Percentiles rank a stretch among this genome's conserved stretches.
phyloP scores from a whole-genome alignment of 139 green algal species.

The Edaphochlamys debaryana region DNA sequence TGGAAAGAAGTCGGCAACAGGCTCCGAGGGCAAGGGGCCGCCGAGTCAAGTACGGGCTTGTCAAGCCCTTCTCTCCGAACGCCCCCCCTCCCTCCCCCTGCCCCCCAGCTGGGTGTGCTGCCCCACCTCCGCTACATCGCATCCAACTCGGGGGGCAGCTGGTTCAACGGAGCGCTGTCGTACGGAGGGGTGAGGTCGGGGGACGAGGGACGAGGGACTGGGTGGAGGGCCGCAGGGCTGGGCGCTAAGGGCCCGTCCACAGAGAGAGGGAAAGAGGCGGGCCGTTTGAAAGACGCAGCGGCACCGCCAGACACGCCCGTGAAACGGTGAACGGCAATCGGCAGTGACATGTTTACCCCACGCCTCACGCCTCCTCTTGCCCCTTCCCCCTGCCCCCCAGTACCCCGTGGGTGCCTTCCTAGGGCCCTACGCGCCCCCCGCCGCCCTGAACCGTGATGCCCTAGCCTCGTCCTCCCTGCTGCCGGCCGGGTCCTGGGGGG shows the following conservation, averaged over 20 bases:
- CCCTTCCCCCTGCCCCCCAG: not conserved
- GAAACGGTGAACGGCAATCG: no score
- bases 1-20: not conserved
- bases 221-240: no score
- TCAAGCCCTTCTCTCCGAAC: not conserved
- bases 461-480: conserved; percentile 12
- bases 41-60: not conserved
- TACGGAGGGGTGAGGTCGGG: conserved; percentile 23
- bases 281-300: no score
- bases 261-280: no score
- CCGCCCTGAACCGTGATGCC: not conserved
- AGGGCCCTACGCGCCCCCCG: conserved; percentile 32
- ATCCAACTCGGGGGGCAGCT: conserved; percentile 47
- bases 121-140: conserved; percentile 36
- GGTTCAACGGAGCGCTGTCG: conserved; percentile 43
- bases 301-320: no score
- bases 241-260: no score
- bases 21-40: no score
- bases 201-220: no score
- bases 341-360: no score
- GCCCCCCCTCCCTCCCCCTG: not conserved
- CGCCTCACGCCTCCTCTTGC: no score
- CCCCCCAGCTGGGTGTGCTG: conserved; percentile 9
- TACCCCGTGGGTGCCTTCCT: conserved; percentile 30
- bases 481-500: conserved; percentile 23